These are phyloP conservation scores for Leucaena leucocephala DNA, from an alignment of 306 rosid species.

Conservation along the genomic window DNA sequence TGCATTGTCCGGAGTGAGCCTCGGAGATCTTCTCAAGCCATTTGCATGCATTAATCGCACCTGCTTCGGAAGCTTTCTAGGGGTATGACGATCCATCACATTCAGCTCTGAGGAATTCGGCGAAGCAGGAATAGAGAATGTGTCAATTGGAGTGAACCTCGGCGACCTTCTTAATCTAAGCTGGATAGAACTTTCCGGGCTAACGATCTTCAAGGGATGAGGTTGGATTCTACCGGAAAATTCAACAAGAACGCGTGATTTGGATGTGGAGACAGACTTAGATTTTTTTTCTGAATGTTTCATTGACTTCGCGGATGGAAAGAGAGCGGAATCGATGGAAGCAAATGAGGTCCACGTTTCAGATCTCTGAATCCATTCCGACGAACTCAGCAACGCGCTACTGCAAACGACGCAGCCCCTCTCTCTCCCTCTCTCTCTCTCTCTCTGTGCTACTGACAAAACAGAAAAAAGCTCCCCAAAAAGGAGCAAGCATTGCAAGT, in stretches of 20 bases:
- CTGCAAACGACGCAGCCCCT: too few relatives aligned
- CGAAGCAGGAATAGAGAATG: not conserved
- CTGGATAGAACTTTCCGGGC: not conserved
- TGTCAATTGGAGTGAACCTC: conserved; percentile 10
- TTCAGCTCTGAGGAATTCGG: not conserved
- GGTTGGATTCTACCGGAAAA: conserved; percentile 3
- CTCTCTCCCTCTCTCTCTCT: not conserved
- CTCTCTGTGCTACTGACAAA: not conserved
- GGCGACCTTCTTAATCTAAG: conserved; percentile 32
- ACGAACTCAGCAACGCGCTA: not conserved
- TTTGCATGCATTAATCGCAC: not conserved
- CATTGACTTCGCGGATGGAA: not conserved
- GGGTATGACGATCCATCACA: not conserved
- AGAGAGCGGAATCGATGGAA: too few relatives aligned
- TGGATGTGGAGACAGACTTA: not conserved
- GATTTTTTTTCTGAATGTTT: not conserved
- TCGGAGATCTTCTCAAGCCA: conserved; percentile 44
- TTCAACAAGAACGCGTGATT: not conserved
- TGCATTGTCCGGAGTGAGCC: conserved; percentile 7
- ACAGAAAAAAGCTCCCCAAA: not conserved
- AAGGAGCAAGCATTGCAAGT: not conserved
- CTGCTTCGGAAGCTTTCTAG: conserved; percentile 12
- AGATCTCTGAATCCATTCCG: not conserved
- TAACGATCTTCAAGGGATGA: conserved; percentile 10
- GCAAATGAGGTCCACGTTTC: not conserved